These are phyloP conservation scores for Fusarium palustre DNA, from an alignment of 2,329 filamentous ascomycete genomes.

Conservation along the genomic window DNA sequence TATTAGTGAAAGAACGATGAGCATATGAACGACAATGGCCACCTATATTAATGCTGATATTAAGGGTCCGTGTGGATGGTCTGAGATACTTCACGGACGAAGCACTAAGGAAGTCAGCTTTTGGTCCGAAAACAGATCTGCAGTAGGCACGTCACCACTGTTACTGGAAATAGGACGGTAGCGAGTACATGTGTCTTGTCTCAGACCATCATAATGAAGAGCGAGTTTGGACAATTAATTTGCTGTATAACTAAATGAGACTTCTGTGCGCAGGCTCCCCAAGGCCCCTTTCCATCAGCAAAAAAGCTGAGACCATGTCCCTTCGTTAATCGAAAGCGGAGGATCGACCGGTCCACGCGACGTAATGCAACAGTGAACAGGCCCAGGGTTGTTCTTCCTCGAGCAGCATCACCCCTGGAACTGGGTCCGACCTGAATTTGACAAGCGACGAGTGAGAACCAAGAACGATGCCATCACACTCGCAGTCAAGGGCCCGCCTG, in stretches of 20 bases:
- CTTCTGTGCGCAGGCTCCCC: constrained; percentile 30
- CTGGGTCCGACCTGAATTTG: neutral
- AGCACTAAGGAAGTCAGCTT: constrained; percentile 4
- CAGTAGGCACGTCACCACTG: constrained; percentile 20
- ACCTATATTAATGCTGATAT: constrained; percentile 1
- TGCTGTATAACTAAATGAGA: constrained; percentile 33
- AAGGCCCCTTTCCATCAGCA: constrained; percentile 2
- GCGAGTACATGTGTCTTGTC: constrained; percentile 10
- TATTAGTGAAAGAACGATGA: constrained; percentile 22
- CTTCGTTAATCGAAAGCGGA: constrained; percentile 44
- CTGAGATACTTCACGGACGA: constrained; percentile 9
- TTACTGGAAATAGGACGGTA: constrained; percentile 18
- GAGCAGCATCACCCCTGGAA: neutral
- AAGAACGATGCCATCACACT: constrained; percentile 16
- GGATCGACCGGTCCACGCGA: constrained; percentile 36
- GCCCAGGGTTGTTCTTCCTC: neutral
- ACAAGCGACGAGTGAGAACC: constrained; percentile 3
- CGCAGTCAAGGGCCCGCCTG: constrained; percentile 24
- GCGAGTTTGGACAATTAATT: constrained; percentile 13
- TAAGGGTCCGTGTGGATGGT: constrained; percentile 5
- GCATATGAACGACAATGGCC: constrained; percentile 2
- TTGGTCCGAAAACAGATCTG: constrained; percentile 13
- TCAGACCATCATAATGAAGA: constrained; percentile 20
- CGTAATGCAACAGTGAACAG: constrained; percentile 20
- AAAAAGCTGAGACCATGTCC: constrained; percentile 33